Conservation (phyloP, 495 filamentous ascomycete genomes). For the Hypoxylon lenormandii region DNA sequence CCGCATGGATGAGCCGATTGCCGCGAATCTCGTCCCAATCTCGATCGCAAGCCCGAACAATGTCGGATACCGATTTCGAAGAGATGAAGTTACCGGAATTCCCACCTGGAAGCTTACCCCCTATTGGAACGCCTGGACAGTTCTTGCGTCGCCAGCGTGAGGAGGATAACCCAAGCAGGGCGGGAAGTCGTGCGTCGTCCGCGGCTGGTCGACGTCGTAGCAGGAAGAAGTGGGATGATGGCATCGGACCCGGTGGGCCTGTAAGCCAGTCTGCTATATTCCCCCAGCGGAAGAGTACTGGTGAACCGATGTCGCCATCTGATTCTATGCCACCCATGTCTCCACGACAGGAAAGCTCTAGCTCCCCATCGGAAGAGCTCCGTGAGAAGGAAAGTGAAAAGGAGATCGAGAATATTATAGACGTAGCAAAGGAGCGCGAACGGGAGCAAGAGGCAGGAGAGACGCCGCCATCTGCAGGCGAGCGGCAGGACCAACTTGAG, state of each 20-base stretch:
- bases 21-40: conserved; percentile 89
- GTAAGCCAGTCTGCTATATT: conserved; percentile 90
- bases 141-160: conserved; percentile 86
- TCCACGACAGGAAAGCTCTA: conserved; percentile 47
- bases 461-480: conserved; percentile 40
- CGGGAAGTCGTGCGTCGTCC: conserved; percentile 69
- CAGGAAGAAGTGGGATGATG: conserved; percentile 76
- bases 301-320: conserved; percentile 49
- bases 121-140: conserved; percentile 76
- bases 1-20: conserved; percentile 92
- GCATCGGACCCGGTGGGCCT: conserved; percentile 84
- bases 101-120: conserved; percentile 82
- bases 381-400: conserved; percentile 38
- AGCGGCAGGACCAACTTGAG: conserved; percentile 64
- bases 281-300: conserved; percentile 69
- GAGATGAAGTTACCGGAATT: conserved; percentile 71
- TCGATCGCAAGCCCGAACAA: conserved; percentile 84
- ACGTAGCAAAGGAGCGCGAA: conserved; percentile 37
- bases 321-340: conserved; percentile 37
- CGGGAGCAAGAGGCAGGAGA: conserved; percentile 48
- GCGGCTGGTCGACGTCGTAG: conserved; percentile 71
- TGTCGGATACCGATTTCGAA: conserved; percentile 64
- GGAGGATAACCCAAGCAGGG: conserved; percentile 71
- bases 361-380: conserved; percentile 29
- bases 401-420: conserved; percentile 34